Percentiles rank a stretch among this genome's conserved stretches.
phyloP scores from a whole-genome alignment of 148 eudicot genomes.

The Oxyria digyna region DNA sequence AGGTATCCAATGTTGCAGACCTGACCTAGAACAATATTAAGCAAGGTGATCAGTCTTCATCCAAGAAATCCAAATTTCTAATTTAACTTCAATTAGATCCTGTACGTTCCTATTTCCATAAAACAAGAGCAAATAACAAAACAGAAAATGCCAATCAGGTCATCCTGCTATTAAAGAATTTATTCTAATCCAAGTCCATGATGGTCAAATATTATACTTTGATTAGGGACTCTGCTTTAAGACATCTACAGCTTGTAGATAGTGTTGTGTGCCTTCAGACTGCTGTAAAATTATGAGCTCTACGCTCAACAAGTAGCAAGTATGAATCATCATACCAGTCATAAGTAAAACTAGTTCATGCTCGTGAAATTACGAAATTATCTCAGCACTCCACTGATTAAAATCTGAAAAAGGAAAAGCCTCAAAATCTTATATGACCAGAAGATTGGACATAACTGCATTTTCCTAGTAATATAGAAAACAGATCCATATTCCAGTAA shows the following conservation, averaged over 20 bases:
- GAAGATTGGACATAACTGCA: neutral
- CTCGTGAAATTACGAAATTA: neutral
- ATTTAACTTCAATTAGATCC: neutral
- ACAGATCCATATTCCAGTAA: neutral
- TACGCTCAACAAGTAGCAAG: neutral
- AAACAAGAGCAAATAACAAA: neutral
- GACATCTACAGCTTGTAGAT: neutral
- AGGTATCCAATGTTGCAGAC: conserved; percentile 98
- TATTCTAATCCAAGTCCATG: neutral
- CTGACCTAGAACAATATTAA: conserved; percentile 56
- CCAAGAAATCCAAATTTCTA: neutral
- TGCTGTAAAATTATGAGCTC: neutral
- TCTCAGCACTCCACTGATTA: neutral
- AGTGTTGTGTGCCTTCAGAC: neutral
- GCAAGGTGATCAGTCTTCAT: neutral
- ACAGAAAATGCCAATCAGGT: neutral
- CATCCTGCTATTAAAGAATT: neutral
- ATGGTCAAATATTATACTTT: neutral
- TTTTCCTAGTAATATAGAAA: neutral
- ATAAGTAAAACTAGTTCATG: neutral
- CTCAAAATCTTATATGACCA: neutral
- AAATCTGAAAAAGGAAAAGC: neutral
- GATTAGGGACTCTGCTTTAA: neutral
- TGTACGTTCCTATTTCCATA: neutral
- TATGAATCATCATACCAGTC: neutral